Evolutionary conservation across 1,284 basidiomycete genomes (phyloP), one percentile per base, ranked within the genome.

Genomic region (Gomphus bonarii): DNA sequence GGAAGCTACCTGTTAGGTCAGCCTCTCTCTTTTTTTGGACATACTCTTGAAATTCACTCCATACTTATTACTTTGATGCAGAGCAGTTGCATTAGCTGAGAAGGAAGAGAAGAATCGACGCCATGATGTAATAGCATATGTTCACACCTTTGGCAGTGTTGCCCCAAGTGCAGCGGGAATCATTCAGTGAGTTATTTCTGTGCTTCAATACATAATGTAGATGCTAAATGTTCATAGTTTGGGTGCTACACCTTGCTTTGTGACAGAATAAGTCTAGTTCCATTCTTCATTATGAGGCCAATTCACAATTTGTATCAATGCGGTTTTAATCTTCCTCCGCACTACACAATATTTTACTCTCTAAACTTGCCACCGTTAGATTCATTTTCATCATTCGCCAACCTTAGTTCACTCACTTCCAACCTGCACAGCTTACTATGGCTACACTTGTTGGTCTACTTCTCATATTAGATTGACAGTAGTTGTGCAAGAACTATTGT

Each of bases 111-210:
- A 97, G 78, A 95, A 92, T 71, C 76, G 97, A 30, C 80, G 95
- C n/a, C 95, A 99, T 73, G 95, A 98, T 72, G 95, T 98, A 54
- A 99, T 99, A 97, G 95, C 95, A 0, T 97, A 99, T 70, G 95
- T 99, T 44, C 93, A 98, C 73, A 95, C 93, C 9, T 99, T 97
- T 69, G 95, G 95, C 11, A 79, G 79, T 33, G 89, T 97, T 59
- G 94, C 93, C 1, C 97, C 97, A 14, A 88, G 92, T 48, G 95
- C 95, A 14, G 95, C 95, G 11, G 91, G 93, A 14, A 97, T 98
- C 69, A 98, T 99, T 65, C 97, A 99, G 89, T 91, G 60, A 63
- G 85, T n/a, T 72, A 16, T 63, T 30, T 33, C n/a, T n/a, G n/a
- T n/a, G n/a, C n/a, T n/a, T n/a, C n/a, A n/a, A n/a, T n/a, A n/a